Evolutionary conservation across 192 early-diverging fungal genomes (phyloP).

Genomic region (Coemansia sp.): DNA sequence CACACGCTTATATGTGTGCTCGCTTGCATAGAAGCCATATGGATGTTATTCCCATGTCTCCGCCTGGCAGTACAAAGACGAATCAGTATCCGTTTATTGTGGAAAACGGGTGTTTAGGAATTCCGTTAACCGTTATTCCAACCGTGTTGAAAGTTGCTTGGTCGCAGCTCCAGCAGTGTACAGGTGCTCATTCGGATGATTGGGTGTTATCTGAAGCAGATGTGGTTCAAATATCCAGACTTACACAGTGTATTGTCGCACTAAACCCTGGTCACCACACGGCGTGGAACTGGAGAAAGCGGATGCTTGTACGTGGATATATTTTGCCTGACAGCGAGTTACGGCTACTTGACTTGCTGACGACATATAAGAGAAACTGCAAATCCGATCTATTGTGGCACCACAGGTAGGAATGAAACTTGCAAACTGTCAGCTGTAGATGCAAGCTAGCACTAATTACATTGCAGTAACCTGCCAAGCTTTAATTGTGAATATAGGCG

Average conservation of each 20-base stretch:
- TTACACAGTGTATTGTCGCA: slow-evolving; percentile 37
- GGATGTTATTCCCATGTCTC: slow-evolving; percentile 13
- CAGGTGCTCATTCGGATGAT: neutral
- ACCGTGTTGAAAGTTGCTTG: slow-evolving; percentile 18
- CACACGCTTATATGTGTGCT: neutral
- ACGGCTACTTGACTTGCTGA: slow-evolving; percentile 11
- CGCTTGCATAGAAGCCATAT: slow-evolving; percentile 15
- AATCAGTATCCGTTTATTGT: slow-evolving; percentile 24
- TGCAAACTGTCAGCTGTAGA: no score
- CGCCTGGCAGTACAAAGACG: neutral
- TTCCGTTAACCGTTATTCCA: slow-evolving; percentile 18
- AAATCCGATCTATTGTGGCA: slow-evolving; percentile 40
- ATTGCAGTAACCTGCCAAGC: no score
- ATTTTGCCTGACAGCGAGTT: slow-evolving; percentile 18
- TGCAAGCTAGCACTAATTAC: no score
- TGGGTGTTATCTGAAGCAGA: neutral
- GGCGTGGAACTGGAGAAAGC: slow-evolving; percentile 47
- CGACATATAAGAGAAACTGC: slow-evolving; percentile 39
- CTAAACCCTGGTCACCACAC: slow-evolving; percentile 43
- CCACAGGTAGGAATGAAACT: slow-evolving; percentile 27
- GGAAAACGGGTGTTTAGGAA: slow-evolving; percentile 24
- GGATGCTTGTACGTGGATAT: slow-evolving; percentile 6
- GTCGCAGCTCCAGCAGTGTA: slow-evolving; percentile 3
- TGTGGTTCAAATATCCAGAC: slow-evolving; percentile 6
- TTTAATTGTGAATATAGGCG: slow-evolving; percentile 14